Conservation (phyloP, 768 basidiomycete genomes). For the Phanerochaete sordida region DNA sequence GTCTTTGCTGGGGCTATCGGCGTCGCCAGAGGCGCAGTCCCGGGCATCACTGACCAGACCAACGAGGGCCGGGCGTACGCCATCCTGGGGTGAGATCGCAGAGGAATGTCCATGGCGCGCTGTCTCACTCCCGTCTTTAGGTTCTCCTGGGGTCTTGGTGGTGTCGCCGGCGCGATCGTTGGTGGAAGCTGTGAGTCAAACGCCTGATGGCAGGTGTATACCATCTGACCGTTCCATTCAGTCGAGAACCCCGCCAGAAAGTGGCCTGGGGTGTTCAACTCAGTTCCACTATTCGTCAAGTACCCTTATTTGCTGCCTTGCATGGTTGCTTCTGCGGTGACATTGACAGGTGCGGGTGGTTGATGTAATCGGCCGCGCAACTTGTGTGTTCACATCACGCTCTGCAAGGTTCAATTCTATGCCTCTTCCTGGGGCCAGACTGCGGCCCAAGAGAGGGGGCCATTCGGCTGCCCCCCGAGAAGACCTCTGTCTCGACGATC, state of each 20-base stretch:
- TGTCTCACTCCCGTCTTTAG: constrained; percentile 30
- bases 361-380: neutral
- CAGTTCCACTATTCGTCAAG: constrained; percentile 60
- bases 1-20: constrained; percentile 93
- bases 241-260: constrained; percentile 84
- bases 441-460: constrained; percentile 86
- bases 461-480: constrained; percentile 82
- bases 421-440: constrained; percentile 86
- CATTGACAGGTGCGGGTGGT: constrained; percentile 55
- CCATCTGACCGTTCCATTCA: constrained; percentile 24
- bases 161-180: constrained; percentile 85
- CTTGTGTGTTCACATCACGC: neutral
- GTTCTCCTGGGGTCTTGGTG: constrained; percentile 96
- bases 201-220: neutral
- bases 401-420: constrained; percentile 71
- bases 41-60: constrained; percentile 82
- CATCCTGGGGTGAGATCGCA: constrained; percentile 66
- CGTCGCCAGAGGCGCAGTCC: constrained; percentile 85
- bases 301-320: constrained; percentile 94
- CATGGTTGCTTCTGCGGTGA: constrained; percentile 70
- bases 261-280: constrained; percentile 74
- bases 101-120: neutral
- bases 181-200: constrained; percentile 70
- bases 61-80: constrained; percentile 97
- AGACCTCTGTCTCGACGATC: constrained; percentile 52